Evolutionary conservation across 371 early-diverging fungal species (phyloP).

Genomic region (Apophysomyces sp.): DNA sequence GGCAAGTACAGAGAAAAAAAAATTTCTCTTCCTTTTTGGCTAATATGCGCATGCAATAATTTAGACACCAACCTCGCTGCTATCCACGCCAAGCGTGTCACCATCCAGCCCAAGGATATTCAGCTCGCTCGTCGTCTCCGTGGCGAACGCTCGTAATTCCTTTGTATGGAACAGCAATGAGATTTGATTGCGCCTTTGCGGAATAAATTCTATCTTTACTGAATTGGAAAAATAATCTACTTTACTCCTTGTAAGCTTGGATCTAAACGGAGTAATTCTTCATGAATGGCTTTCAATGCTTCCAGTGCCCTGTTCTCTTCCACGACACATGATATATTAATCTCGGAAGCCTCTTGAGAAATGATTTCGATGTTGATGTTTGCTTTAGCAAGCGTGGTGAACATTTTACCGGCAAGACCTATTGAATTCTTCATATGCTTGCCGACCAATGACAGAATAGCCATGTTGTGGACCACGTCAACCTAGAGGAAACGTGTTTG

Average conservation of each 20-base stretch:
- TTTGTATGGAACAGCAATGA: neutral
- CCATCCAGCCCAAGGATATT: slow-evolving; percentile 99
- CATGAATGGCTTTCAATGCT: slow-evolving; percentile 92
- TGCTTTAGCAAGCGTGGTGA: slow-evolving; percentile 83
- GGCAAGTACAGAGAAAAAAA: slow-evolving; percentile 30
- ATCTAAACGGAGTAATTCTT: slow-evolving; percentile 51
- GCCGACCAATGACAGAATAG: slow-evolving; percentile 95
- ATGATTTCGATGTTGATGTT: slow-evolving; percentile 98
- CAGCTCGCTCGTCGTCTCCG: slow-evolving; percentile 94
- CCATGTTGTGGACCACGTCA: slow-evolving; percentile 78
- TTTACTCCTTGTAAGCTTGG: slow-evolving; percentile 18
- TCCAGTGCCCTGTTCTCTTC: slow-evolving; percentile 59
- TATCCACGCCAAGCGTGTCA: slow-evolving; percentile 99
- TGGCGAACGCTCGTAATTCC: slow-evolving; percentile 76
- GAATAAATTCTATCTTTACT: neutral
- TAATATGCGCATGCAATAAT: neutral
- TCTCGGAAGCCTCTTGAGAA: slow-evolving; percentile 95
- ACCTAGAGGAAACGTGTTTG: slow-evolving; percentile 35
- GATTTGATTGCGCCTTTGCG: neutral
- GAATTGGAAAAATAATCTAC: neutral
- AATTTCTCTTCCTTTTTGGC: neutral
- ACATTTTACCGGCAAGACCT: slow-evolving; percentile 94
- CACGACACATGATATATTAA: slow-evolving; percentile 97
- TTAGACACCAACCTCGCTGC: slow-evolving; percentile 96
- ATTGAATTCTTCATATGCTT: slow-evolving; percentile 93